Evolutionary conservation across 306 rosid species (phyloP), one percentile per base, ranked within the genome.

Genomic region (Cyclanthera cordifolia): DNA sequence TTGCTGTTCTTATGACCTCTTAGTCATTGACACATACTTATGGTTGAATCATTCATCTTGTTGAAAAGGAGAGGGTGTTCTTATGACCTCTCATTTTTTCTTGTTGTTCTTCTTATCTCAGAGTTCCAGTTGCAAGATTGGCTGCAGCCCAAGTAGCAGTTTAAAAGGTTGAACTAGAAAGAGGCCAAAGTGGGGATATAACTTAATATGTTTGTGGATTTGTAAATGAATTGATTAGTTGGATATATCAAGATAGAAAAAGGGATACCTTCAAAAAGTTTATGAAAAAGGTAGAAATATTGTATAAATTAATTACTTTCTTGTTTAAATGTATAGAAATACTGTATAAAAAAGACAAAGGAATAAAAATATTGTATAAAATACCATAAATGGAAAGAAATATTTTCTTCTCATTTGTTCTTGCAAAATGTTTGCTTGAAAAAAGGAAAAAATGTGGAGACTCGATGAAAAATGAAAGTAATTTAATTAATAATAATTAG

Each of bases 101-200:
- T 46, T 46, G 51, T 7, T 47, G 2, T 57, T 27, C 0, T 27
- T 57, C 15, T 4, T 28, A 51, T 53, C 69, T 15, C 19, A 93
- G 99, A 88, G 91, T 93, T 70, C 99, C 96, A 39, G 85, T 93
- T 78, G 99, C 99, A 34, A 82, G 99, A 90, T 89, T 93, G 4
- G 95, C 99, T 10, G 99, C 99, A 67, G 99, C 99, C 64, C 95
- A 93, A 82, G 91, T 83, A 74, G 91, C 84, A 9, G 86, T 75
- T 20, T 76, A 76, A 80, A 23, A 43, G 1, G 8, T 2, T 10
- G 3, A 52, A 30, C 45, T 48, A 6, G 53, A 41, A 12, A 6
- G 51, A 37, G 13, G 20, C 13, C 48, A 60, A 61, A 61, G 2
- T 64, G 11, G 13, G 32, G 48, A 43, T 12, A 63, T 37, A 8